Percentiles rank a stretch among this genome's conserved stretches.
These are phyloP conservation scores for Eruca vesicaria DNA, from an alignment of 441 rosid species.

Conservation along the genomic window DNA sequence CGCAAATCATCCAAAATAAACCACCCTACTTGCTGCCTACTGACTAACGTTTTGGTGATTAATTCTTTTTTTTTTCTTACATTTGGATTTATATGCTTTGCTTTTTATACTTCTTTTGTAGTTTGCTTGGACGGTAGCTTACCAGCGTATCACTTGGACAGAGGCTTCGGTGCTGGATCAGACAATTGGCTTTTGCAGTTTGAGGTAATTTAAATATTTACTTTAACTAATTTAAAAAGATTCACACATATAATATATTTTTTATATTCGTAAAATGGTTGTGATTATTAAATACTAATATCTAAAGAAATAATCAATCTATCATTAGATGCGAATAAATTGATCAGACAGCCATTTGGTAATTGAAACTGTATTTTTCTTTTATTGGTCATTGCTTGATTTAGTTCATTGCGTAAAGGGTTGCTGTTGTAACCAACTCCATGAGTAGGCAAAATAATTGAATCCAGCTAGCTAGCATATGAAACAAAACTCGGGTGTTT, in stretches of 20 bases:
- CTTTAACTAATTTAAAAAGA: neutral
- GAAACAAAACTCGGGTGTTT: neutral
- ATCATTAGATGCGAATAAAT: neutral
- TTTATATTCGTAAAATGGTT: neutral
- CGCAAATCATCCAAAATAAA: neutral
- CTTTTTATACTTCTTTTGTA: conserved; percentile 13
- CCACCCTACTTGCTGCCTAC: conserved; percentile 1
- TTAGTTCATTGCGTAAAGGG: neutral
- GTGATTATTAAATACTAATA: neutral
- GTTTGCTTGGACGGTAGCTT: conserved; percentile 95
- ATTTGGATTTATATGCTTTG: neutral
- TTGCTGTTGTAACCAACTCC: conserved; percentile 30
- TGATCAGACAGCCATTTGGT: neutral
- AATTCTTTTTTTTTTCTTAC: neutral
- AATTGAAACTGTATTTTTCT: neutral
- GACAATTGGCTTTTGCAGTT: conserved; percentile 86
- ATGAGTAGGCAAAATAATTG: conserved; percentile 29
- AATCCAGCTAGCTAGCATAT: conserved; percentile 26
- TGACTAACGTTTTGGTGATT: neutral
- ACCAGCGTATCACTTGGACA: conserved; percentile 83
- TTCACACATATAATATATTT: neutral
- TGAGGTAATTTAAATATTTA: conserved; percentile 57
- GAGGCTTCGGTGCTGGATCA: conserved; percentile 81
- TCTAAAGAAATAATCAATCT: neutral
- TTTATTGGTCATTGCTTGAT: neutral